A percentile compares a stretch with the other conserved stretches of the same genome.
Evolutionary conservation across 164 flowering plant genomes (phyloP).

Genomic region (Taxillus chinensis): DNA sequence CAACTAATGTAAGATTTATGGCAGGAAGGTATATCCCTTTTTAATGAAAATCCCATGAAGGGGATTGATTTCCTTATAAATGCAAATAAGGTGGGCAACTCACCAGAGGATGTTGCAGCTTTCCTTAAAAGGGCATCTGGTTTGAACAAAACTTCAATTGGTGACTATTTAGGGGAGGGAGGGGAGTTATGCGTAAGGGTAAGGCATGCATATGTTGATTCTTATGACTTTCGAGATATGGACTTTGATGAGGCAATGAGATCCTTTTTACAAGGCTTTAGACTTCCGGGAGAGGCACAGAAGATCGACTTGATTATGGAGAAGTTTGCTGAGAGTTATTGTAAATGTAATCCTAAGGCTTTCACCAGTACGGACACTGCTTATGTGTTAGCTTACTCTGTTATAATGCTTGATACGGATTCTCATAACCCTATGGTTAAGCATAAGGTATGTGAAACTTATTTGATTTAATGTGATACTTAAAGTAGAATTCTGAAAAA

Average conservation of each 20-base stretch:
- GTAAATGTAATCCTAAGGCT: slow-evolving; percentile 93
- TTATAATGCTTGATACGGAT: slow-evolving; percentile 94
- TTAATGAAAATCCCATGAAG: slow-evolving; percentile 87
- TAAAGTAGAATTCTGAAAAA: not conserved
- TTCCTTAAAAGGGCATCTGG: slow-evolving; percentile 81
- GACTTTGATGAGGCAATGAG: slow-evolving; percentile 97
- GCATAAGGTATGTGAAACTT: slow-evolving; percentile 57
- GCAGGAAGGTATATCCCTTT: slow-evolving; percentile 99
- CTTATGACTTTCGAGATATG: slow-evolving; percentile 88
- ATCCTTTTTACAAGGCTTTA: slow-evolving; percentile 76
- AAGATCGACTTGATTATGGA: slow-evolving; percentile 99
- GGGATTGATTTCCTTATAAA: slow-evolving; percentile 92
- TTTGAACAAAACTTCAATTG: slow-evolving; percentile 81
- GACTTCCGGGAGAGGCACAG: slow-evolving; percentile 99
- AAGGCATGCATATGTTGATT: slow-evolving; percentile 97
- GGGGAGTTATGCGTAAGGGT: slow-evolving; percentile 85
- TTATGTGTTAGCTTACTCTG: slow-evolving; percentile 96
- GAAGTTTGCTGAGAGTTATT: slow-evolving; percentile 95
- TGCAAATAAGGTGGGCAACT: slow-evolving; percentile 78
- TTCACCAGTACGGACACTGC: slow-evolving; percentile 98
- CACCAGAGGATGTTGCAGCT: slow-evolving; percentile 85
- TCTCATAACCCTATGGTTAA: slow-evolving; percentile 98
- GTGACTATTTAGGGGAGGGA: slow-evolving; percentile 97
- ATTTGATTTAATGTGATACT: not conserved
- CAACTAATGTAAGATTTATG: slow-evolving; percentile 36